Evolutionary conservation across 805 yeast genomes (phyloP), one percentile per base, ranked within the genome.

Genomic region (Pichia nanzhaoensis): DNA sequence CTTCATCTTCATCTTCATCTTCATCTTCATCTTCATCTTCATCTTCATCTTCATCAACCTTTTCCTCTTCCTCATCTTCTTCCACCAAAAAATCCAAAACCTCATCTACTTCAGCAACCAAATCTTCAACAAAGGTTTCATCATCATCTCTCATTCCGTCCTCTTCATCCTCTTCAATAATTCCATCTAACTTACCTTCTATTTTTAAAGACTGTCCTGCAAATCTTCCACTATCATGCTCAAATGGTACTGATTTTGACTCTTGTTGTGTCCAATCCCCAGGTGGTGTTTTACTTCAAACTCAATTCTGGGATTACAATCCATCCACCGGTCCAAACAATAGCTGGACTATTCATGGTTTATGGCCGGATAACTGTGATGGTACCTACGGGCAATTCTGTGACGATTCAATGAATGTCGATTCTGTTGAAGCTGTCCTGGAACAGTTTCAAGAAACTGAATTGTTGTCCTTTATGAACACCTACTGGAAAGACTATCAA

Each of bases 291-390:
- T 68, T 89, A 30, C 64, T 90, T 42, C 84, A 78, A 58, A 85
- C 96, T 0, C 97, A 90, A 60, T 89, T 90, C 66, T 90, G 96
- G 96, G 95, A 90, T 64, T 84, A 82, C 58, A 64, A 68, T 48
- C 90, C 93, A 1, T 74, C 86, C 1, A 69, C 78, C 39, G 91
- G 93, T 8, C 85, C 86, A 3, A 65, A 71, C 34, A 78, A 84
- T 44, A 65, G 74, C 47, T 87, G 84, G 67, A 87, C 95, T 2
- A 65, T 84, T 32, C 95, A 87, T 60, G 95, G 95, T 0, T 65
- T 85, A 43, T 87, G 95, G 95, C 88, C 90, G 21, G 95, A 87
- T 63, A 75, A 76, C 53, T 89, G 96, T 67, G 81, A 78, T 59
- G 96, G 96, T 2, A 70, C 82, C 1, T 89, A 74, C 65, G 77